Base-by-base conservation (phyloP, 371 early-diverging fungal species). In the Mucor saturninus region DNA sequence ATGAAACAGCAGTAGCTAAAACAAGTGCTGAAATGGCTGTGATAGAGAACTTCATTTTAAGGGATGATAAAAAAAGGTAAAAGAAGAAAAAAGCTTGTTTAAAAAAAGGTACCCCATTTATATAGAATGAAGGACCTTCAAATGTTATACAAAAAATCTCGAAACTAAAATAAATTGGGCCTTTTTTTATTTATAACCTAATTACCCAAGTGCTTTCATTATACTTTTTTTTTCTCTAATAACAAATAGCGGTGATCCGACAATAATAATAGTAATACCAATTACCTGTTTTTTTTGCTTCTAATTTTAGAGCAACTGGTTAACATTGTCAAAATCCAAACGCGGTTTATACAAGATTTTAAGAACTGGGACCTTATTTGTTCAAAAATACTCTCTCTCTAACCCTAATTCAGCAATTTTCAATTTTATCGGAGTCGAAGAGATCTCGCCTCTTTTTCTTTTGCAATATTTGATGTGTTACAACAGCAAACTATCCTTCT, bases 31-130 rank as follows among this genome's bases (percentile, higher is more conserved):
- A 76, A 28, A 75, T 59, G 35, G 81, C 74, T 51, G 76, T 72
- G 68, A 78, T 62, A 62, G 78, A 81, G 64, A 81, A 70, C 68
- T 78, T 81, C 81, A 81, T 81, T 26, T 9, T 64, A 40, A 49
- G 54, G 40, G 29, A 56, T 15, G 11, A 9, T 8, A 8, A 31
- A 63, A 42, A 32, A 26, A 43, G 13, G 42, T 51, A 26, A 50
- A 56, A 43, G 40, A 21, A 53, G n/a, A 26, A 38, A 51, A 45
- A 43, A 32, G 35, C 31, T 51, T 42, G 45, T 45, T 30, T 42
- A 61, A 30, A 30, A 55, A 48, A 28, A 51, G 31, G 29, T 30
- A 29, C 28, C 8, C 21, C 8, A 42, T 43, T 43, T 56, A 42
- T 56, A 56, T 31, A 29, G 29, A 40, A 28, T 37, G 38, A 37